Evolutionary conservation across 2,329 filamentous ascomycete genomes (phyloP).

Genomic region (Coleophoma cylindrospora): DNA sequence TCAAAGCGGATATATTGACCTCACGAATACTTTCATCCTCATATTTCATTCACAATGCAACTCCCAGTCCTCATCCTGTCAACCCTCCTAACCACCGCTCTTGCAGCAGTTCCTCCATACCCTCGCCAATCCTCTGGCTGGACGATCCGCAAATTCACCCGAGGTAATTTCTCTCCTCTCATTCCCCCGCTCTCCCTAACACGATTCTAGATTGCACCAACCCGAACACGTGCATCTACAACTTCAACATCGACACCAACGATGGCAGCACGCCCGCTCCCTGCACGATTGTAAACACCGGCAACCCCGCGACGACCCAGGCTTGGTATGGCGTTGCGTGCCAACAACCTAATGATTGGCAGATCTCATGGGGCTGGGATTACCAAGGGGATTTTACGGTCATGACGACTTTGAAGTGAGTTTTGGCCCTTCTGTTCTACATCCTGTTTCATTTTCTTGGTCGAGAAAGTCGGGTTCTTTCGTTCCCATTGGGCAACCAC

Average conservation of each 20-base stretch:
- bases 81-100: background rate
- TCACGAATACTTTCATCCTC: no score
- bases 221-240: background rate
- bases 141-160: background rate
- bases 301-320: background rate
- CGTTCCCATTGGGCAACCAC: no score
- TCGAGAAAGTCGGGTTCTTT: background rate
- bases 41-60: background rate
- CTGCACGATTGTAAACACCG: background rate
- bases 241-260: background rate
- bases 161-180: background rate
- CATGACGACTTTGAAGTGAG: constrained; percentile 8
- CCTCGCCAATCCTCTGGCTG: background rate
- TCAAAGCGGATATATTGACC: no score
- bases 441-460: background rate
- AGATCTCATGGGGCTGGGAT: constrained; percentile 14
- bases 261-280: background rate
- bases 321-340: background rate
- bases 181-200: background rate
- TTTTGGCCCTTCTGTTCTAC: background rate
- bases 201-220: background rate
- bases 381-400: constrained; percentile 10
- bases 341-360: constrained; percentile 3
- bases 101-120: background rate
- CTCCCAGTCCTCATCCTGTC: background rate